phyloP scores from a whole-genome alignment of 2,329 filamentous ascomycete species.

The Aspergillus floridensis region DNA sequence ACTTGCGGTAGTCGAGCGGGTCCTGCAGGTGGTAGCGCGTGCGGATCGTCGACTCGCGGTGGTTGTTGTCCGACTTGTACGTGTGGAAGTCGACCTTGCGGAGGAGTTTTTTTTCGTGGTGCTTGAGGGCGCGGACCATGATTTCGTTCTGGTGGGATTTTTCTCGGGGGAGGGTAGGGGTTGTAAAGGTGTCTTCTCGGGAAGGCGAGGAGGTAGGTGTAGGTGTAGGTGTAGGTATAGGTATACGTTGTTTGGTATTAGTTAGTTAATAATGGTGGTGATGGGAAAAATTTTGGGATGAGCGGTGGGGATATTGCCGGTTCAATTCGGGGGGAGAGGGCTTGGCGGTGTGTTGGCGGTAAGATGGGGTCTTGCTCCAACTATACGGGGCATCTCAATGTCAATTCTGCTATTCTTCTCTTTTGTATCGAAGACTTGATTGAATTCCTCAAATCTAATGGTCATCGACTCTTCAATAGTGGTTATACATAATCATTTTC shows the following conservation, averaged over 20 bases:
- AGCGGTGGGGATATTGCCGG: neutral
- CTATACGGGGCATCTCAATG: too few relatives aligned
- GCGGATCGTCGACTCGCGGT: constrained; percentile 76
- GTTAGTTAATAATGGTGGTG: neutral
- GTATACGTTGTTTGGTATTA: neutral
- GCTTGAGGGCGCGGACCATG: constrained; percentile 91
- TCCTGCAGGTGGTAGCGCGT: constrained; percentile 90
- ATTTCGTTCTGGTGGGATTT: constrained; percentile 42
- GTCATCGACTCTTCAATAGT: too few relatives aligned
- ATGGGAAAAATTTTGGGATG: constrained; percentile 2
- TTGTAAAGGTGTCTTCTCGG: neutral
- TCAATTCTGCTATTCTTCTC: too few relatives aligned
- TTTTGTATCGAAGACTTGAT: too few relatives aligned
- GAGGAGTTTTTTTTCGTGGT: constrained; percentile 93
- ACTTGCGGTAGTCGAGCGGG: constrained; percentile 75
- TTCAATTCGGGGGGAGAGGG: neutral
- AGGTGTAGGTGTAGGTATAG: neutral
- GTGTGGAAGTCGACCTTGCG: constrained; percentile 90
- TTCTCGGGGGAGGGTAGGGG: neutral
- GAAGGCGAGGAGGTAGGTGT: neutral
- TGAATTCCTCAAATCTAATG: too few relatives aligned
- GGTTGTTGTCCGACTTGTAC: constrained; percentile 83
- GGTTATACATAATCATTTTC: too few relatives aligned
- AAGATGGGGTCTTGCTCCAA: too few relatives aligned
- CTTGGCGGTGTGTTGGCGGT: neutral